Evolutionary conservation across 805 yeast genomes (phyloP).

Genomic region (Barnettozyma sucrosica): DNA sequence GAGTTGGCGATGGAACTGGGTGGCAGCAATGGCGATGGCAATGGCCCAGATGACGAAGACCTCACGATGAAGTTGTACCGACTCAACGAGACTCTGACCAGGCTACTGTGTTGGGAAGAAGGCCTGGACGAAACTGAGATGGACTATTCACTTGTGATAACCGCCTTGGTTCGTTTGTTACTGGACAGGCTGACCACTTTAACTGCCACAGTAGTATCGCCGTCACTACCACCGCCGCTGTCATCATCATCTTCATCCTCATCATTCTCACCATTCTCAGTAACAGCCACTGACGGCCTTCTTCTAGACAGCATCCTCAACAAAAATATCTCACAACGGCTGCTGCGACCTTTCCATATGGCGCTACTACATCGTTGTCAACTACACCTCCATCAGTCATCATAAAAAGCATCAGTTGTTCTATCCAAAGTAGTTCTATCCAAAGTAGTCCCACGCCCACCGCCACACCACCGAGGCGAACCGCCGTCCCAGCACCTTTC

Average conservation of each 20-base stretch:
- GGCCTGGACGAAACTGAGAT: background rate
- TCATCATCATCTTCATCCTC: background rate
- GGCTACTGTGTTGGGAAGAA: conserved; percentile 12
- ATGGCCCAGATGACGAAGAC: conserved; percentile 7
- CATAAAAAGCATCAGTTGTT: background rate
- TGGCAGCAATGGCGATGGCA: background rate
- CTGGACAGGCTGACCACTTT: conserved; percentile 11
- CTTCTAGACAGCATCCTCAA: conserved; percentile 4
- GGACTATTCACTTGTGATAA: conserved; percentile 16
- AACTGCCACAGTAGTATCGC: too few species aligned
- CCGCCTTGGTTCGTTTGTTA: conserved; percentile 16
- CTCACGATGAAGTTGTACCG: conserved; percentile 20
- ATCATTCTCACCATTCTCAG: too few species aligned
- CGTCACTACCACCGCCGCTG: too few species aligned
- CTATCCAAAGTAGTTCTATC: background rate
- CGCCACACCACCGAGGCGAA: conserved; percentile 36
- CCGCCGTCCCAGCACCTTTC: conserved; percentile 62
- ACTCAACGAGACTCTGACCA: conserved; percentile 23
- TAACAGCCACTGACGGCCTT: background rate
- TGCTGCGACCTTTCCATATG: background rate
- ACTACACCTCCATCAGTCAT: background rate
- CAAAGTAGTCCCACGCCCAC: conserved; percentile 17
- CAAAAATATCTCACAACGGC: conserved; percentile 7
- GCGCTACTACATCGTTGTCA: background rate
- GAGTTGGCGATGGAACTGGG: conserved; percentile 14